A percentile compares a stretch with the other conserved stretches of the same genome.
These are phyloP conservation scores for Aspergillus brunneoviolaceus DNA, from an alignment of 2,329 filamentous ascomycete species.

Conservation along the genomic window DNA sequence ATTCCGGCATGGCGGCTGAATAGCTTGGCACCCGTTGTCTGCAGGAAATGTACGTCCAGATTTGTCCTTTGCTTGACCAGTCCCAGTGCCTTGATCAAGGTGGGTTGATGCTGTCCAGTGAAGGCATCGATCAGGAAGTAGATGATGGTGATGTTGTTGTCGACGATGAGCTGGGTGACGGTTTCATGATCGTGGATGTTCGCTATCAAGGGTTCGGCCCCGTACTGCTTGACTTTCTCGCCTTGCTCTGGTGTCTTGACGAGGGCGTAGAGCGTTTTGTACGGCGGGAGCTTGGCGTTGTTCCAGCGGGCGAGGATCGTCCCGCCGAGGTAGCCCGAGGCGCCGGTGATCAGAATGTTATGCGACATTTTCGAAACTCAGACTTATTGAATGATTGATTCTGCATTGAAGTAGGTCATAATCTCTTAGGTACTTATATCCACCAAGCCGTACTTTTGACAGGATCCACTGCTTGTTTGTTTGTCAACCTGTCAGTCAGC, in stretches of 20 bases:
- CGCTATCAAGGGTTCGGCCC: conserved; percentile 40
- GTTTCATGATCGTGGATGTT: conserved; percentile 30
- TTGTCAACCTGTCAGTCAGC: too few species aligned
- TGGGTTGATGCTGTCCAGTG: conserved; percentile 30
- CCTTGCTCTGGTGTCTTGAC: conserved; percentile 50
- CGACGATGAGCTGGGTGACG: conserved; percentile 40
- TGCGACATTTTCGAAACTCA: neutral
- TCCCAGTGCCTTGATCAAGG: conserved; percentile 49
- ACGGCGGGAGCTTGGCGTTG: conserved; percentile 40
- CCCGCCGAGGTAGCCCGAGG: conserved; percentile 56
- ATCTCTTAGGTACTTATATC: too few species aligned
- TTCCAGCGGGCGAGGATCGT: conserved; percentile 47
- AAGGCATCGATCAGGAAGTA: conserved; percentile 50
- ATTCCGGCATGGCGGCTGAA: conserved; percentile 51
- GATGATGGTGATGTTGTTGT: conserved; percentile 49
- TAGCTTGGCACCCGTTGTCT: conserved; percentile 54
- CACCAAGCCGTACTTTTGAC: too few species aligned
- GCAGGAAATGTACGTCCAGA: conserved; percentile 50
- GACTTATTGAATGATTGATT: neutral
- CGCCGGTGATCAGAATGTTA: conserved; percentile 46
- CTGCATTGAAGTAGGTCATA: too few species aligned
- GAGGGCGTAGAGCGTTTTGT: conserved; percentile 49
- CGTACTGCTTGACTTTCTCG: conserved; percentile 45
- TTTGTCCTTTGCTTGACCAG: conserved; percentile 46
- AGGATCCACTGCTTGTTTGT: too few species aligned